Percentiles rank a stretch among this genome's conserved stretches.
Conservation (phyloP, 306 rosid species). For the Pyrus communis region DNA sequence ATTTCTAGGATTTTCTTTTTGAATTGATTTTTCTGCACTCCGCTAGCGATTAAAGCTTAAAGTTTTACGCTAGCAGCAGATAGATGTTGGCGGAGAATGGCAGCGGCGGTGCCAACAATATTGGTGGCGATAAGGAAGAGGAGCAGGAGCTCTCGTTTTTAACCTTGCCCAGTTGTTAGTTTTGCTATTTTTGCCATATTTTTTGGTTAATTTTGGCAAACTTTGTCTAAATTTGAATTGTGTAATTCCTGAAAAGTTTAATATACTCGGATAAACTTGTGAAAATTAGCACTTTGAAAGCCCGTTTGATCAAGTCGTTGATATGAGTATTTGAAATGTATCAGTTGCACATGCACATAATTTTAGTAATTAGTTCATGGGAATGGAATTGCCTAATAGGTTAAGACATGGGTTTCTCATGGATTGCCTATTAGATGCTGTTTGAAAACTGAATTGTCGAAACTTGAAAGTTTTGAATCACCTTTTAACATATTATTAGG, state of each 20-base stretch:
- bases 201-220: constrained; percentile 10
- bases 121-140: no score
- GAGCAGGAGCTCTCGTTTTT: neutral
- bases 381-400: neutral
- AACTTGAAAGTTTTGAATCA: neutral
- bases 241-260: neutral
- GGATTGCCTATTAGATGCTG: neutral
- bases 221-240: constrained; percentile 4
- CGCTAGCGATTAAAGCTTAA: no score
- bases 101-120: no score
- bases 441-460: neutral
- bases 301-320: neutral
- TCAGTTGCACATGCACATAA: neutral
- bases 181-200: constrained; percentile 3
- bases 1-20: no score
- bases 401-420: neutral
- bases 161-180: neutral
- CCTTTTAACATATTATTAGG: constrained; percentile 38
- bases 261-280: neutral
- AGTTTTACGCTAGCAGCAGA: no score
- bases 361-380: neutral
- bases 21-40: no score
- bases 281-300: neutral
- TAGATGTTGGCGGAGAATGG: no score
- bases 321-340: neutral